phyloP scores from a whole-genome alignment of 2,329 filamentous ascomycete species.

The Cladosporium sphaerospermum region DNA sequence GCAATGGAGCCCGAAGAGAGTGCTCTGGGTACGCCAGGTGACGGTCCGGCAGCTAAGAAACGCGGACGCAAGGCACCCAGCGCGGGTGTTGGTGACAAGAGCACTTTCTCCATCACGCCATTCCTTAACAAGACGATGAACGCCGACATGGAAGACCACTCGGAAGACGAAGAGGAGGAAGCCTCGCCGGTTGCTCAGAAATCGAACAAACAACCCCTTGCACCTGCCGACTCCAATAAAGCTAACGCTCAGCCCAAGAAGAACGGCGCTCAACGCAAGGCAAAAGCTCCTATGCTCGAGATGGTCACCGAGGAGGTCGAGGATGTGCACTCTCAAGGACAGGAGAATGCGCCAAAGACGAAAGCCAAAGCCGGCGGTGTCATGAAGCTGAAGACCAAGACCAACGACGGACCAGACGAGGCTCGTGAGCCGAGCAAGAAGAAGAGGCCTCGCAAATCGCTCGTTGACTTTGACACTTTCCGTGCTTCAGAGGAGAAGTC shows the following conservation, averaged over 20 bases:
- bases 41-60: slow-evolving; percentile 39
- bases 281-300: slow-evolving; percentile 35
- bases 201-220: slow-evolving; percentile 36
- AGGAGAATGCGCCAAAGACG: slow-evolving; percentile 30
- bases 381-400: slow-evolving; percentile 36
- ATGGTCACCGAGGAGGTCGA: slow-evolving; percentile 41
- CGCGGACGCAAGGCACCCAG: slow-evolving; percentile 46
- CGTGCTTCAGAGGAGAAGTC: slow-evolving; percentile 25
- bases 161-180: slow-evolving; percentile 20
- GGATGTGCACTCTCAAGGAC: slow-evolving; percentile 30
- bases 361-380: slow-evolving; percentile 22
- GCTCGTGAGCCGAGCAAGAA: slow-evolving; percentile 32
- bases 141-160: slow-evolving; percentile 34
- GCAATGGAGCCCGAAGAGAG: slow-evolving; percentile 43
- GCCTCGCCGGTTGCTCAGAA: slow-evolving; percentile 22
- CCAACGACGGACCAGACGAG: slow-evolving; percentile 24
- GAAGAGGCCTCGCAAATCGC: slow-evolving; percentile 38
- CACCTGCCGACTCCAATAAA: slow-evolving; percentile 40
- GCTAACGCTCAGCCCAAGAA: slow-evolving; percentile 36
- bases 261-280: slow-evolving; percentile 32
- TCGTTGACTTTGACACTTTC: slow-evolving; percentile 40
- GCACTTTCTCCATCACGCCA: slow-evolving; percentile 86
- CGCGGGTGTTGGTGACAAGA: slow-evolving; percentile 72
- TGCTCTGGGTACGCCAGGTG: slow-evolving; percentile 44
- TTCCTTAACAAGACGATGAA: slow-evolving; percentile 74